Percentiles rank a stretch among this genome's conserved stretches.
phyloP scores from a whole-genome alignment of 352 stramenopile genomes.

The Globisporangium heterothallicum region DNA sequence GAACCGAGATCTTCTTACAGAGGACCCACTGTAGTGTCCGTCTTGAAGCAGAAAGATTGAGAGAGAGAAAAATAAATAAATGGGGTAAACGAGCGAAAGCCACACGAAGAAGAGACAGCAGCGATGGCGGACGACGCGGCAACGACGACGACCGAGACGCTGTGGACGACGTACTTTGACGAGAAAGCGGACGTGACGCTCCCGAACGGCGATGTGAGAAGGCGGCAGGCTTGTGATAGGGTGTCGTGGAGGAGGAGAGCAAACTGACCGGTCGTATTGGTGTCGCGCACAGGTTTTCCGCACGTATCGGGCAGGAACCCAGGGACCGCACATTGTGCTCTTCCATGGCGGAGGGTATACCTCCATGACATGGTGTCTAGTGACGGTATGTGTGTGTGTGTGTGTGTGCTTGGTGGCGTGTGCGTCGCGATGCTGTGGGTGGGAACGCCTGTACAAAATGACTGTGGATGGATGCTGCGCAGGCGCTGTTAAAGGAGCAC shows the following conservation, averaged over 20 bases:
- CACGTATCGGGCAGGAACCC: conserved; percentile 62
- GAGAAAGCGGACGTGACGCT: conserved; percentile 52
- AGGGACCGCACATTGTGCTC: conserved; percentile 70
- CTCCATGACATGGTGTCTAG: conserved; percentile 82
- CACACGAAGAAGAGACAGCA: too few relatives aligned
- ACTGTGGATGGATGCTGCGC: neutral
- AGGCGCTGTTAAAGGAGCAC: conserved; percentile 70
- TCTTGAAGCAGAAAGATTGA: too few relatives aligned
- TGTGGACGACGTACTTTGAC: conserved; percentile 79
- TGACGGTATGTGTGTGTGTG: conserved; percentile 42
- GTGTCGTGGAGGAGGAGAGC: too few relatives aligned
- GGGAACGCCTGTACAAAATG: too few relatives aligned
- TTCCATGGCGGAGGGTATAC: conserved; percentile 84
- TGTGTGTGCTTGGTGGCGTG: neutral
- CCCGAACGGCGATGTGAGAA: conserved; percentile 55
- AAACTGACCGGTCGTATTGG: neutral
- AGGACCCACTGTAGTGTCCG: too few relatives aligned
- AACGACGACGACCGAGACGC: conserved; percentile 13
- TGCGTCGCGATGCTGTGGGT: too few relatives aligned
- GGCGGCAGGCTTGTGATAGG: neutral
- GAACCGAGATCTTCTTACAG: too few relatives aligned
- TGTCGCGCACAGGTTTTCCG: conserved; percentile 53
- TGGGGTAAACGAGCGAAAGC: too few relatives aligned
- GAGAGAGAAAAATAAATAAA: too few relatives aligned
- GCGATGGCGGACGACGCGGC: too few relatives aligned